Conservation (phyloP, 208 protist genomes). For the Sergeia podlipaevii region DNA sequence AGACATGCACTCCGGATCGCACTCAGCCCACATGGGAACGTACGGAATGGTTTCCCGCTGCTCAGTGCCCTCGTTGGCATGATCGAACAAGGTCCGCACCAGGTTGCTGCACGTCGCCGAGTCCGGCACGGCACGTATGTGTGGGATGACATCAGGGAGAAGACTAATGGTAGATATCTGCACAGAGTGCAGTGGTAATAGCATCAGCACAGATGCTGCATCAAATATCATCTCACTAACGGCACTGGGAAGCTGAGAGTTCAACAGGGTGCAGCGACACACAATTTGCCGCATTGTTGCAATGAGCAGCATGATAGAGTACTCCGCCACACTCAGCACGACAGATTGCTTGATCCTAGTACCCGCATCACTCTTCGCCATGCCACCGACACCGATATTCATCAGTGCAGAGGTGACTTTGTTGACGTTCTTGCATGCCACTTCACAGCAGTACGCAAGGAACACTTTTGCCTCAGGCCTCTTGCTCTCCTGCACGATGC, state of each 20-base stretch:
- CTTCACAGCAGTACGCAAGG: conserved; percentile 54
- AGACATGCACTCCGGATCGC: conserved; percentile 69
- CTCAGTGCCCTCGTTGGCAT: conserved; percentile 30
- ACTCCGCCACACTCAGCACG: conserved; percentile 62
- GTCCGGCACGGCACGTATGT: conserved; percentile 52
- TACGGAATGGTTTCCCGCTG: conserved; percentile 56
- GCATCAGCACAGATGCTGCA: conserved; percentile 74
- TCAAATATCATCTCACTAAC: conserved; percentile 70
- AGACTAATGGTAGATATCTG: conserved; percentile 79
- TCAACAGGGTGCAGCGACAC: no score
- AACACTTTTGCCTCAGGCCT: conserved; percentile 26
- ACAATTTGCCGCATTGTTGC: conserved; percentile 74
- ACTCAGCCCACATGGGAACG: conserved; percentile 71
- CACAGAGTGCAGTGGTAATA: conserved; percentile 77
- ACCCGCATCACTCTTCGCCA: conserved; percentile 19
- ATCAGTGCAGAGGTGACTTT: conserved; percentile 70
- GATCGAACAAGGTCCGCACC: conserved; percentile 72
- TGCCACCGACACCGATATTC: conserved; percentile 35
- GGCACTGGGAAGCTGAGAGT: conserved; percentile 22
- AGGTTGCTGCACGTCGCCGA: conserved; percentile 35
- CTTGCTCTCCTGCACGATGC: conserved; percentile 42
- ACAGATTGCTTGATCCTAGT: conserved; percentile 49
- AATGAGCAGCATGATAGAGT: conserved; percentile 73
- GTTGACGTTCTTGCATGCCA: conserved; percentile 67
- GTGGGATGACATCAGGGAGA: conserved; percentile 75